A percentile compares a stretch with the other conserved stretches of the same genome.
Conservation (phyloP, 192 early-diverging fungal species). For the Linnemannia schmuckeri region DNA sequence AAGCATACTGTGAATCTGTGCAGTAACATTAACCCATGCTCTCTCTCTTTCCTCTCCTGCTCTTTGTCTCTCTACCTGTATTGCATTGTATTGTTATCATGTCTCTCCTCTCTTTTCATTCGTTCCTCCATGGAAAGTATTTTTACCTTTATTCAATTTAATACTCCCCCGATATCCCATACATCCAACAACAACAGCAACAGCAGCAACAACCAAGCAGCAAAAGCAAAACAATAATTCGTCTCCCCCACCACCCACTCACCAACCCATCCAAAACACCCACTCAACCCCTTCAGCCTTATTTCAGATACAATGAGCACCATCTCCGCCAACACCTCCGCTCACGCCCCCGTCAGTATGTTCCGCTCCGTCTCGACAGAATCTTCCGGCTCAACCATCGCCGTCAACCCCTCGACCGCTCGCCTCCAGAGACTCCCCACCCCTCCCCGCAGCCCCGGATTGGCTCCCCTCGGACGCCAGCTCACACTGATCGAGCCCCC, state of each 20-base stretch:
- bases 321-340: slow-evolving; percentile 29
- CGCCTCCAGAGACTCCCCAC: slow-evolving; percentile 54
- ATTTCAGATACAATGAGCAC: slow-evolving; percentile 40
- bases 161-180: neutral
- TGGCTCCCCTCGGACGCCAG: slow-evolving; percentile 68
- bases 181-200: neutral
- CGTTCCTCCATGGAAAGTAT: neutral
- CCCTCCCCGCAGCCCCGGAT: slow-evolving; percentile 49
- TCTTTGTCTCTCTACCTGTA: neutral
- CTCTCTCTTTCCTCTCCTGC: slow-evolving; percentile 1
- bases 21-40: slow-evolving; percentile 1
- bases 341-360: slow-evolving; percentile 50
- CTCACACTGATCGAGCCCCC: slow-evolving; percentile 74
- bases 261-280: neutral
- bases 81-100: neutral
- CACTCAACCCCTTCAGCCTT: neutral
- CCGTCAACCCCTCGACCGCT: slow-evolving; percentile 50
- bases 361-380: slow-evolving; percentile 48
- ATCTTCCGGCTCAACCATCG: slow-evolving; percentile 23
- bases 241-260: neutral
- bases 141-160: slow-evolving; percentile 5
- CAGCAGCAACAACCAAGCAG: too few species aligned
- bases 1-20: neutral
- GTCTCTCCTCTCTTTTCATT: neutral
- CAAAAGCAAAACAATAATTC: neutral